Evolutionary conservation across 306 rosid genomes (phyloP).

Genomic region (Cicer bijugum): DNA sequence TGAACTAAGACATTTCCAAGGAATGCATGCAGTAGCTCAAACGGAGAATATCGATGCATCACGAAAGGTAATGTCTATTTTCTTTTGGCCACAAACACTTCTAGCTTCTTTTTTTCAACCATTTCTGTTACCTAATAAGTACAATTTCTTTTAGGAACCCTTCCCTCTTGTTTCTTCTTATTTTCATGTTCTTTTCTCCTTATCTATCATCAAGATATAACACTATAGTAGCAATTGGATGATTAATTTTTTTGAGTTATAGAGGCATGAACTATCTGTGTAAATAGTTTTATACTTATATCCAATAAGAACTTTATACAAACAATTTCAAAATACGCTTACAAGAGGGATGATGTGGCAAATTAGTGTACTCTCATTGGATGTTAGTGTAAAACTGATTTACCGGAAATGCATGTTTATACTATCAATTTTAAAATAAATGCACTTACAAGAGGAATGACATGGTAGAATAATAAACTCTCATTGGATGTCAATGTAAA

Average conservation of each 20-base stretch:
- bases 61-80: conserved; percentile 60
- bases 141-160: background rate
- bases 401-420: too few relatives aligned
- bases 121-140: conserved; percentile 35
- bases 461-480: too few relatives aligned
- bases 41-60: conserved; percentile 75
- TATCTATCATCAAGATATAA: conserved; percentile 8
- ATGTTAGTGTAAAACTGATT: too few relatives aligned
- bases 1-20: conserved; percentile 86
- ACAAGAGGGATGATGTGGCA: too few relatives aligned
- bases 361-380: too few relatives aligned
- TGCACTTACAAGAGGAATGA: too few relatives aligned
- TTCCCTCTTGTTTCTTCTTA: conserved; percentile 2
- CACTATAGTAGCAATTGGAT: conserved; percentile 9
- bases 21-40: conserved; percentile 84
- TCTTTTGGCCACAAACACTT: conserved; percentile 27
- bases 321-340: too few relatives aligned
- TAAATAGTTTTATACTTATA: too few relatives aligned
- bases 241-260: background rate
- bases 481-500: too few relatives aligned
- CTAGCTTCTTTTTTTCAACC: conserved; percentile 16
- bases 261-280: too few relatives aligned
- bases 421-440: too few relatives aligned
- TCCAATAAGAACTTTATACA: too few relatives aligned
- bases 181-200: background rate